Evolutionary conservation across 2,329 filamentous ascomycete species (phyloP), one percentile per base, ranked within the genome.

Genomic region (Amesomyces nigricolor): DNA sequence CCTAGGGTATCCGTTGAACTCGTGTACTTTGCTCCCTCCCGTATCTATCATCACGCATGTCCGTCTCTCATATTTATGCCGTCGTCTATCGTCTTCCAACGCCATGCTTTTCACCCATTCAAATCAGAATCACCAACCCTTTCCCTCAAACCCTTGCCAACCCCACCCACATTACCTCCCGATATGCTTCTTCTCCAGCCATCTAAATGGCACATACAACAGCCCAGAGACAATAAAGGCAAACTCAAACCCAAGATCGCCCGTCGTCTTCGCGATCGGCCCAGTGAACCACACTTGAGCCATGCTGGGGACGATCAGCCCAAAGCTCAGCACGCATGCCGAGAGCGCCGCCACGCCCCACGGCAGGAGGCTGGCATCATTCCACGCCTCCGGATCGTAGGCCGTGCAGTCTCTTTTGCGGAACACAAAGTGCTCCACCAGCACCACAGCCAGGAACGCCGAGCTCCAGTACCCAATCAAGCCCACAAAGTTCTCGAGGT

Each of bases 391-490:
- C 0, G 51, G 14, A 17, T 62, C 56, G 52, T 68, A 67, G 26
- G 47, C 48, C 1, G 22, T 32, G 35, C 57, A 63, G 19, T 65
- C 59, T 1, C 46, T 60, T 4, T 42, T 40, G 10, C 66, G 62
- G 50, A 67, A 67, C 30, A 56, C 57, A 4, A 65, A 46, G 49
- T 68, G 66, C 60, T 69, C 67, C 3, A 60, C 60, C 32, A 75
- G 55, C 1, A 76, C 57, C 1, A 76, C 68, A 7, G 70, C 68
- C 17, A 71, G 62, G 53, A 75, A 76, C 22, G 71, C 72, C 0
- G 72, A 72, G 7, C 67, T 69, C 74, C 75, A 77, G 63, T 77
- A 77, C 22, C 71, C 72, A 39, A 77, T 75, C 32, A 77, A 62
- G 1, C 69, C 68, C 9, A 77, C 64, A 44, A 77, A 75, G 60